These are phyloP conservation scores for Nicotiana tomentosiformis DNA, from an alignment of 257 asterid species.

Conservation along the genomic window DNA sequence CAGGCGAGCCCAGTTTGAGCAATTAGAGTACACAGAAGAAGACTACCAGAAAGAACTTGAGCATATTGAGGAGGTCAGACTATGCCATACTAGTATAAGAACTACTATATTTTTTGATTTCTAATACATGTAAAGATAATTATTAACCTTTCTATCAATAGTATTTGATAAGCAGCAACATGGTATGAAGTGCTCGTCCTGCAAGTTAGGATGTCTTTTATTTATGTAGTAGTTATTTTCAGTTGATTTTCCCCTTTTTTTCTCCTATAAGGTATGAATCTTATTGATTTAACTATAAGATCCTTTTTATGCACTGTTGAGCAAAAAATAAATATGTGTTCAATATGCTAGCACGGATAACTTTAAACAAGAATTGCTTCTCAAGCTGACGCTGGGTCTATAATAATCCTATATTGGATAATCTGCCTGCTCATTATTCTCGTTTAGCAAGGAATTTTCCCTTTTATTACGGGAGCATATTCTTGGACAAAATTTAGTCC, in stretches of 20 bases:
- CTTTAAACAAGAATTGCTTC: not conserved
- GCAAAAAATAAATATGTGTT: not conserved
- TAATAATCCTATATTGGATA: not conserved
- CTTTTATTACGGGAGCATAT: not conserved
- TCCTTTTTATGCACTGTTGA: not conserved
- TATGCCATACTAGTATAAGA: not conserved
- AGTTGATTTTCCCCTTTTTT: not conserved
- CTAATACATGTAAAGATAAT: not conserved
- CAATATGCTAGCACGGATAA: not conserved
- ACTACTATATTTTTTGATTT: not conserved
- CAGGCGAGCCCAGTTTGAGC: constrained; percentile 95
- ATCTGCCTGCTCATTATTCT: not conserved
- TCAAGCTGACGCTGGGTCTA: not conserved
- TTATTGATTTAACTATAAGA: not conserved
- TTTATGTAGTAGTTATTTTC: not conserved
- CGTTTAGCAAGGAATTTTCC: not conserved
- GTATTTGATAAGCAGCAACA: not conserved
- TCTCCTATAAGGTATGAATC: not conserved
- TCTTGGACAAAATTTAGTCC: not conserved
- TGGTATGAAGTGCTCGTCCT: not conserved
- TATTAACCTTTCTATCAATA: not conserved
- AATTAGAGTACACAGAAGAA: constrained; percentile 87
- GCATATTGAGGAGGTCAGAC: constrained; percentile 86
- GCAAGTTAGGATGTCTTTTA: not conserved
- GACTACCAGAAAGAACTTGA: constrained; percentile 97